Evolutionary conservation across 176 grass and related monocot genomes (phyloP), one percentile per base, ranked within the genome.

Genomic region (Aegilops longissima): DNA sequence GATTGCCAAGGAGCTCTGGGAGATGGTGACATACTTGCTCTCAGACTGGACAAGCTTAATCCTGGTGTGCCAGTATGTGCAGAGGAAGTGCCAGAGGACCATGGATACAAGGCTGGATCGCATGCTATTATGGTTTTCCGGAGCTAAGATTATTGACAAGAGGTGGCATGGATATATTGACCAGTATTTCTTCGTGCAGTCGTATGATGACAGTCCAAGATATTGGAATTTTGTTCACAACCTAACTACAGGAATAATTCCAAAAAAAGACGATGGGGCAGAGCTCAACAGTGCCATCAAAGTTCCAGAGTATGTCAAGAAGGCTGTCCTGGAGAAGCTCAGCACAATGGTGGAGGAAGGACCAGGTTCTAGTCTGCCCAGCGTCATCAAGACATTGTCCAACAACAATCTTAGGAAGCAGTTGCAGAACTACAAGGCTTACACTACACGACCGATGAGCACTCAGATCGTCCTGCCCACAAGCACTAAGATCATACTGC

Each of bases 31-130:
- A 0, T 86, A 86, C 5, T 54, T 86, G 30, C 38, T 66, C 1
- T 80, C 78, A 7, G 78, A 80, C 16, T 80, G 78, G 78, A 66
- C 38, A 30, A 21, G 59, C 27, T 80, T 79, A 63, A 35, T 79
- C 77, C 33, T 42, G 8, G 34, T 0, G 2, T 42, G 77, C 12
- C 8, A 1, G 13, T 79, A 79, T 40, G 77, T 14, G 2, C 20
- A 10, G 21, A 1, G 3, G 20, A 21, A 7, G 6, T 4, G 3
- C 10, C 6, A 23, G 31, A 8, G 54, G 0, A 21, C 6, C 64
- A 66, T 16, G 3, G 5, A 24, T 39, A 1, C 20, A 61, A 3
- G 20, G 4, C 4, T 79, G 58, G 12, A 42, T 10, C 3, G 2
- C 0, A 2, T 79, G 2, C 23, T 78, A 79, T 1, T 2, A 2